These are phyloP conservation scores for Coelastrella sp. DNA, from an alignment of 139 green algal genomes.

Conservation along the genomic window DNA sequence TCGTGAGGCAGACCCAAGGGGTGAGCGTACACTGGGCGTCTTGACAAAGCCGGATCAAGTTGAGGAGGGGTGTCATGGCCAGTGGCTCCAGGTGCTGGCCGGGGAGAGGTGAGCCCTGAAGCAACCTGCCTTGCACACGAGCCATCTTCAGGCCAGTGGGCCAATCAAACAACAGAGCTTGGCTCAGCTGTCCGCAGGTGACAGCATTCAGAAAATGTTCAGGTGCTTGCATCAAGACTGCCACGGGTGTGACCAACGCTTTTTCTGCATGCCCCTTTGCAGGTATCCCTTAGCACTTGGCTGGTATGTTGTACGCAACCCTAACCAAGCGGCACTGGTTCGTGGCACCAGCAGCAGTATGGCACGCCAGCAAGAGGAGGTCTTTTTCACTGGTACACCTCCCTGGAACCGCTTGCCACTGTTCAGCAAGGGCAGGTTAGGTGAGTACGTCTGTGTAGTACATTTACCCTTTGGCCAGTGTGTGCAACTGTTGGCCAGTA, in stretches of 20 bases:
- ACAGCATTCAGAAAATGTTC: too few species aligned
- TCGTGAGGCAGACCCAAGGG: slow-evolving; percentile 29
- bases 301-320: slow-evolving; percentile 44
- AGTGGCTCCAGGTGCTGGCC: slow-evolving; percentile 43
- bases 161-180: too few species aligned
- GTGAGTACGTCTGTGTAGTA: not conserved
- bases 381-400: slow-evolving; percentile 11
- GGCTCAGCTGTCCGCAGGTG: too few species aligned
- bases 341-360: not conserved
- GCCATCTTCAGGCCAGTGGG: not conserved
- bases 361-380: slow-evolving; percentile 32
- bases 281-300: slow-evolving; percentile 40
- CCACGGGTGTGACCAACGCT: not conserved
- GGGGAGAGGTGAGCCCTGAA: slow-evolving; percentile 9
- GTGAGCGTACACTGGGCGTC: slow-evolving; percentile 32
- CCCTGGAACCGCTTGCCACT: slow-evolving; percentile 23
- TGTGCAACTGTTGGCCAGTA: too few species aligned
- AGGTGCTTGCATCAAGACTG: not conserved
- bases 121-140: not conserved
- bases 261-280: not conserved
- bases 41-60: slow-evolving; percentile 47
- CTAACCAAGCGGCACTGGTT: slow-evolving; percentile 26
- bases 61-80: slow-evolving; percentile 44
- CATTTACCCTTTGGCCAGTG: too few species aligned
- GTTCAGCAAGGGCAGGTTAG: slow-evolving; percentile 17